These are phyloP conservation scores for Kalmanozyma brasiliensis DNA, from an alignment of 1,284 basidiomycete species.

Conservation along the genomic window DNA sequence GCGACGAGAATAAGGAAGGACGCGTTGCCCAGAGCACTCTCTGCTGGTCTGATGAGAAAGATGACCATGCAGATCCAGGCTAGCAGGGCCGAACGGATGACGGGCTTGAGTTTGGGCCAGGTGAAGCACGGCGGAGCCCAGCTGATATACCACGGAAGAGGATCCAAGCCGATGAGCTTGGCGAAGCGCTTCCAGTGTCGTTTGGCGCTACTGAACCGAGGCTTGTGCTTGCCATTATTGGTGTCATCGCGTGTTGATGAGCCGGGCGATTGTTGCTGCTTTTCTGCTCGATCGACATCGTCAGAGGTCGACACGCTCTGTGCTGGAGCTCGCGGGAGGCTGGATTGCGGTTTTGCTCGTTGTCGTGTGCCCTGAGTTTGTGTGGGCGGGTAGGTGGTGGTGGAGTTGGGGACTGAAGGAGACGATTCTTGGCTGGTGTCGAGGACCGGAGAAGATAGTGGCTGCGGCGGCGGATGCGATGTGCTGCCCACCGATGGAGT, in stretches of 20 bases:
- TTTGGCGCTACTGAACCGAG: not conserved
- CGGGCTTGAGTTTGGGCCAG: constrained; percentile 72
- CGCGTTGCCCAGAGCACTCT: constrained; percentile 74
- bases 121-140: constrained; percentile 46
- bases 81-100: constrained; percentile 75
- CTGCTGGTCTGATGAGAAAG: constrained; percentile 74
- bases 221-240: constrained; percentile 33
- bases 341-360: constrained; percentile 10
- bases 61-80: constrained; percentile 76
- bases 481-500: too few species aligned
- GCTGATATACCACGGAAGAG: constrained; percentile 33
- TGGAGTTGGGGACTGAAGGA: not conserved
- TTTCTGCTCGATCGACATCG: constrained; percentile 25
- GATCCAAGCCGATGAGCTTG: constrained; percentile 25
- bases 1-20: constrained; percentile 77
- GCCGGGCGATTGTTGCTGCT: constrained; percentile 3
- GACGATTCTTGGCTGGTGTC: constrained; percentile 3
- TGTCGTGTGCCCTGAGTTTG: constrained; percentile 4
- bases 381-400: not conserved
- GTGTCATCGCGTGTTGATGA: constrained; percentile 1
- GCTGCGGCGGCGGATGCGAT: constrained; percentile 4
- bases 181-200: constrained; percentile 20
- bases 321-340: not conserved
- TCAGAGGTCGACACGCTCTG: constrained; percentile 3
- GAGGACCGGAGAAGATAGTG: not conserved